These are phyloP conservation scores for Trametes meyenii DNA, from an alignment of 768 basidiomycete species.

Conservation along the genomic window DNA sequence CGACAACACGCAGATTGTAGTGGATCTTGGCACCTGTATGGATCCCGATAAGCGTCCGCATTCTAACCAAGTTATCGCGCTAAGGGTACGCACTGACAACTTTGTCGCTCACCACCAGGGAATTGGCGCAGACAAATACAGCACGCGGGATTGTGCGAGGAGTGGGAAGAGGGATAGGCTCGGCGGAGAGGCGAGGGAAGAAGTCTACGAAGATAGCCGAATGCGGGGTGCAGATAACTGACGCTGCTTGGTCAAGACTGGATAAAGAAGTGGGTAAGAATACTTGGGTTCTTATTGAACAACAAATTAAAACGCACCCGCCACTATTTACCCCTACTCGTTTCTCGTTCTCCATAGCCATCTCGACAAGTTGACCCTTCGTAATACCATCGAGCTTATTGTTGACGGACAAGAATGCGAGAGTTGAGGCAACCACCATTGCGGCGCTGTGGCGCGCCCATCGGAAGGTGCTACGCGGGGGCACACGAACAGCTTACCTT, in stretches of 20 bases:
- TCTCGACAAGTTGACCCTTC: conserved; percentile 73
- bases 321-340: conserved; percentile 84
- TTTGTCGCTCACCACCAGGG: conserved; percentile 82
- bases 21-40: conserved; percentile 63
- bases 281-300: not conserved
- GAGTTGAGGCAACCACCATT: conserved; percentile 85
- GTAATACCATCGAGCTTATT: conserved; percentile 56
- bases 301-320: conserved; percentile 50
- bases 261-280: conserved; percentile 12
- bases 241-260: conserved; percentile 92
- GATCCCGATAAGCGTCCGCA: not conserved
- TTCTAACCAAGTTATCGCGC: not conserved
- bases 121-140: conserved; percentile 81
- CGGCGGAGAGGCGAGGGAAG: conserved; percentile 70
- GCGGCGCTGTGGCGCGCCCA: conserved; percentile 60
- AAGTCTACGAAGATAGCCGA: conserved; percentile 83
- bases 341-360: conserved; percentile 85
- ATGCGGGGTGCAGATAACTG: conserved; percentile 71
- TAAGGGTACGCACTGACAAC: conserved; percentile 38
- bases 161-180: conserved; percentile 64
- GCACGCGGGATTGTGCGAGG: conserved; percentile 41
- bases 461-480: not conserved
- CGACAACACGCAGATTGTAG: conserved; percentile 93
- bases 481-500: conserved; percentile 7
- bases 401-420: conserved; percentile 80